phyloP scores from a whole-genome alignment of 1,139 yeast species.

The Kurtzmaniella quercitrusa region DNA sequence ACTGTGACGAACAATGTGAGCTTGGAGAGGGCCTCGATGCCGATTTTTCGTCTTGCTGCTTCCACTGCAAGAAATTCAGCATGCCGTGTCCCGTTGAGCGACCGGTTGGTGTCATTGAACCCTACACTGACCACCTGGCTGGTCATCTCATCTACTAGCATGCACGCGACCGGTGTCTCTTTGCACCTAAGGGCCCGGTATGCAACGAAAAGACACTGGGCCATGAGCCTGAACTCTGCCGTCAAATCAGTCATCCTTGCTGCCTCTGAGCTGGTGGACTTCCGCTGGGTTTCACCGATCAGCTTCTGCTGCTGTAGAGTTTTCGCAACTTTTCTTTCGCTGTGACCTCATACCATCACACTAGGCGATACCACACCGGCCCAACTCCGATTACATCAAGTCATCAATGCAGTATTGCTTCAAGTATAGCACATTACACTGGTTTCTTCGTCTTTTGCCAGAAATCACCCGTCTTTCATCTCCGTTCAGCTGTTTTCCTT shows the following conservation, averaged over 20 bases:
- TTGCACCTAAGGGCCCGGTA: constrained; percentile 44
- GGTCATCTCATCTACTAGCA: constrained; percentile 46
- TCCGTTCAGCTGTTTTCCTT: no score
- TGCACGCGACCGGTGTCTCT: constrained; percentile 74
- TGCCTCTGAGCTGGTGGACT: no score
- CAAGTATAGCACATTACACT: no score
- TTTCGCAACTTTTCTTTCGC: no score
- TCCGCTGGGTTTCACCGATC: no score
- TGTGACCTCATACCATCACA: no score
- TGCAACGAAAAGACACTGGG: constrained; percentile 36
- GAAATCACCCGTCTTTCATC: no score
- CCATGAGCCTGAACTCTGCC: constrained; percentile 24
- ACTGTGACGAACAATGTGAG: constrained; percentile 83
- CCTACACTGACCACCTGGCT: constrained; percentile 67
- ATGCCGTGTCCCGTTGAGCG: constrained; percentile 81
- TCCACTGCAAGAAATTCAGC: constrained; percentile 88
- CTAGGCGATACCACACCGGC: no score
- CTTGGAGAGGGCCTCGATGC: neutral
- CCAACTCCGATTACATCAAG: no score
- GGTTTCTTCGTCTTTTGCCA: no score
- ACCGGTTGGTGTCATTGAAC: constrained; percentile 83
- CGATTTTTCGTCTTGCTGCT: constrained; percentile 10
- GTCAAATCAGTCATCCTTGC: neutral
- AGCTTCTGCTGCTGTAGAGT: no score
- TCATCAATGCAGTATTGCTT: no score